phyloP scores from a whole-genome alignment of 495 filamentous ascomycete species.

The Penicillium goetzii region DNA sequence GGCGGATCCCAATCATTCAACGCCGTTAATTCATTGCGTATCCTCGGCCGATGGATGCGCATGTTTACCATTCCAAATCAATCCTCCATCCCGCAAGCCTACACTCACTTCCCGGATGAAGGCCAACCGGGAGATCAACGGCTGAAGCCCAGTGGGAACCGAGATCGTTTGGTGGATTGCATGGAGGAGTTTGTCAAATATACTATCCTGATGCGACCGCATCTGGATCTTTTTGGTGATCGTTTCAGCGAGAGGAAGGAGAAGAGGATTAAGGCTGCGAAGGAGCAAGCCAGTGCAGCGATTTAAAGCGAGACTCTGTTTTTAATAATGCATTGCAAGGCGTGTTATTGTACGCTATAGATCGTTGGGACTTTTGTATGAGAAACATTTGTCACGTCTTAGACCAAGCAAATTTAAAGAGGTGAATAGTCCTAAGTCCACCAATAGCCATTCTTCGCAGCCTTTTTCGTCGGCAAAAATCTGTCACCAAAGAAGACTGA shows the following conservation, averaged over 20 bases:
- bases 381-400: not conserved
- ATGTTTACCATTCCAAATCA: conserved; percentile 79
- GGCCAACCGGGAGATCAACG: conserved; percentile 56
- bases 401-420: not conserved
- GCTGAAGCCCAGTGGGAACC: conserved; percentile 62
- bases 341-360: not conserved
- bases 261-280: conserved; percentile 27
- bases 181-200: conserved; percentile 82
- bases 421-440: not conserved
- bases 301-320: not conserved
- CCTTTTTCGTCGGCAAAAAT: too few relatives aligned
- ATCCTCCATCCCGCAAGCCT: conserved; percentile 66
- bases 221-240: conserved; percentile 66
- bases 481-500: too few relatives aligned
- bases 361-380: not conserved
- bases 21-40: conserved; percentile 69
- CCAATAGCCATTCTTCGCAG: too few relatives aligned
- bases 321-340: not conserved
- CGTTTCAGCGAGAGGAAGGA: conserved; percentile 63
- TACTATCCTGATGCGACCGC: conserved; percentile 66
- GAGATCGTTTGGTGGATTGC: conserved; percentile 72
- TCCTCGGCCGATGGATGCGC: conserved; percentile 76
- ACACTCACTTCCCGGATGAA: conserved; percentile 64
- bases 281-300: not conserved
- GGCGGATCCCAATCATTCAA: conserved; percentile 76